Evolutionary conservation across 2,329 filamentous ascomycete genomes (phyloP), one percentile per base, ranked within the genome.

Genomic region (Zelopaecilomyces penicillatus): DNA sequence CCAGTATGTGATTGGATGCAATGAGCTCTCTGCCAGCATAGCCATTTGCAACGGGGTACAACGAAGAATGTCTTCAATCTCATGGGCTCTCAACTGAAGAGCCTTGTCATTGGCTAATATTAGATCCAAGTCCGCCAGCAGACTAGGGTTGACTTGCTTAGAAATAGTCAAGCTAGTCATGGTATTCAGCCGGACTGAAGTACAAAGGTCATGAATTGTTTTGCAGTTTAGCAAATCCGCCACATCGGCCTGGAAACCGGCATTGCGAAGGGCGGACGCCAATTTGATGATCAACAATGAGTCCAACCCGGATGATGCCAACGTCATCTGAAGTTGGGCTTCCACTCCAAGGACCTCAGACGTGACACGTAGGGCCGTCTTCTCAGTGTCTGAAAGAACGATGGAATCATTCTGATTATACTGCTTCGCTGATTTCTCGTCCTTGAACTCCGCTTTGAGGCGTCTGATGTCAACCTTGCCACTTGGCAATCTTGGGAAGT

Each of bases 391-490:
- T 30, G 56, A 52, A 12, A 53, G 39, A 10, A 46, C 46, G 7
- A 53, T 37, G 1, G 33, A 19, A 28, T 27, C 5, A 5, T 48
- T 43, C 3, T 30, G n/a, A 3, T 34, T 36, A 10, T 44, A 42
- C n/a, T 30, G 11, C 7, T 37, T 36, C 6, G 48, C 40, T 38
- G 45, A 34, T 34, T 54, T 58, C 36, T 39, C 43, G 30, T 48
- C 38, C 28, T 56, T 46, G 35, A 63, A 86, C 6, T 76, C 66
- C 1, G 67, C 58, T 52, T 80, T 71, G 6, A 95, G 65, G 9
- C 62, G 64, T 53, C 80, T 83, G 42, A 80, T 80, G 56, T 95
- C 85, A 10, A 90, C 74, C 57, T 96, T 96, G 1, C 90, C 90
- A 1, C 88, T 95, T 3, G 88, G 72, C 19, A 95, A 67, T 42